Base-by-base conservation (phyloP, 164 flowering plant genomes). In the Nymphaea thermarum region DNA sequence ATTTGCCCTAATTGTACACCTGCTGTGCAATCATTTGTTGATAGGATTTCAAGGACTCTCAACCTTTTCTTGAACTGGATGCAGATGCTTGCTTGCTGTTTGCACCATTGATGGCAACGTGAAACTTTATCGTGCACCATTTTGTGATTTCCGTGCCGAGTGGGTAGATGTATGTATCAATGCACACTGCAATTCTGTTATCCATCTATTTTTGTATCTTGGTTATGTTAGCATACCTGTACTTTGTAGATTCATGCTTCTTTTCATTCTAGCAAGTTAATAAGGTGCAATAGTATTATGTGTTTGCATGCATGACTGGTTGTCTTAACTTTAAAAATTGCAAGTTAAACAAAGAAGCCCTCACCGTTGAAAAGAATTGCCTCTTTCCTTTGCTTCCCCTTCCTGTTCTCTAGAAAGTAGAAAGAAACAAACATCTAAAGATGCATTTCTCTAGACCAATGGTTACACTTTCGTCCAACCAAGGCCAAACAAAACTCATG, bases 71-170 rank as follows among this genome's bases (percentile, higher is more conserved):
- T 71, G 65, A 61, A 74, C 70, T 70, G 73, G 43, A 4, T 72
- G 59, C 78, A 91, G 98, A 78, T 89, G 97, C 80, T 81, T 93
- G 89, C 89, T 93, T 71, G 96, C 91, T 73, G 88, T 93, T 72
- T 93, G 98, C 80, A 84, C 95, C 16, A 70, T 81, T 43, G 87
- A 84, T 44, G 98, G 97, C 55, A 81, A 80, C 62, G 95, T 89
- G 63, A 91, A 91, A 80, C 74, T 93, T 66, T 93, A 89, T 68
- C 87, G 91, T 57, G 78, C 80, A 60, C 98, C 98, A n/a, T 88
- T 71, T 76, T 80, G 77, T 71, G 96, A 91, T 71, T 87, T 79
- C 72, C 75, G 73, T 67, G 82, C 88, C 65, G 97, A 93, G 72
- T 93, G 98, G 97, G 71, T 89, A 47, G 94, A 89, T 97, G 96